A percentile compares a stretch with the other conserved stretches of the same genome.
Evolutionary conservation across 176 grass and related monocot species (phyloP).

Genomic region (Pontederia paniculata): DNA sequence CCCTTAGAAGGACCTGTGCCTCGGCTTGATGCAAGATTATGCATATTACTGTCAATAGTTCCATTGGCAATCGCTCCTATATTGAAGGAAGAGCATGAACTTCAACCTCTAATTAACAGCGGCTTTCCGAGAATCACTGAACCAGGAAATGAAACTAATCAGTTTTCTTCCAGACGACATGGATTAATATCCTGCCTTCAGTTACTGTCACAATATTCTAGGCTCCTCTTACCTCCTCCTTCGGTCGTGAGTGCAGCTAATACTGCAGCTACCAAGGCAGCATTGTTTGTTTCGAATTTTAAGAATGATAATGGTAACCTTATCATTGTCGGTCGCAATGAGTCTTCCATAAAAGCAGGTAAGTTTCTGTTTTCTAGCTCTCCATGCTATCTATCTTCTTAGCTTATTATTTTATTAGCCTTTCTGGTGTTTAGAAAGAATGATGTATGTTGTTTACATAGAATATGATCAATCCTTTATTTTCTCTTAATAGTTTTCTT

Average conservation of each 20-base stretch:
- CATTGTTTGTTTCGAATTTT: slow-evolving; percentile 42
- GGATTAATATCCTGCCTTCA: slow-evolving; percentile 80
- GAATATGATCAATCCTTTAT: too few relatives aligned
- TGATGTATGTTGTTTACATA: neutral
- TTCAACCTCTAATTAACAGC: slow-evolving; percentile 20
- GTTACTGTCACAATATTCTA: slow-evolving; percentile 70
- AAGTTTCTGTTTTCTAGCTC: neutral
- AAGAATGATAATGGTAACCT: too few relatives aligned
- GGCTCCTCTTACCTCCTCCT: slow-evolving; percentile 78
- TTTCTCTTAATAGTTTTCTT: too few relatives aligned
- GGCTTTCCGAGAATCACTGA: too few relatives aligned
- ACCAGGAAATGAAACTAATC: slow-evolving; percentile 31
- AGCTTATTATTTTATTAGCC: neutral
- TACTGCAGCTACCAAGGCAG: slow-evolving; percentile 77
- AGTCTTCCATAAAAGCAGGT: slow-evolving; percentile 5
- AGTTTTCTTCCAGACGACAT: slow-evolving; percentile 25
- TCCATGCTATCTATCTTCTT: neutral
- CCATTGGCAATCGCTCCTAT: slow-evolving; percentile 73
- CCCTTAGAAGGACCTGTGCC: slow-evolving; percentile 87
- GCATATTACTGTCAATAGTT: slow-evolving; percentile 82
- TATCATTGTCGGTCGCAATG: slow-evolving; percentile 8
- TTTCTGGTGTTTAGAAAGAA: neutral
- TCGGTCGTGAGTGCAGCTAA: slow-evolving; percentile 64
- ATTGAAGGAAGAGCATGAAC: slow-evolving; percentile 55
- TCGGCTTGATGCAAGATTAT: slow-evolving; percentile 78